Evolutionary conservation across 208 protist genomes (phyloP).

Genomic region (Trypanosoma conorhini): DNA sequence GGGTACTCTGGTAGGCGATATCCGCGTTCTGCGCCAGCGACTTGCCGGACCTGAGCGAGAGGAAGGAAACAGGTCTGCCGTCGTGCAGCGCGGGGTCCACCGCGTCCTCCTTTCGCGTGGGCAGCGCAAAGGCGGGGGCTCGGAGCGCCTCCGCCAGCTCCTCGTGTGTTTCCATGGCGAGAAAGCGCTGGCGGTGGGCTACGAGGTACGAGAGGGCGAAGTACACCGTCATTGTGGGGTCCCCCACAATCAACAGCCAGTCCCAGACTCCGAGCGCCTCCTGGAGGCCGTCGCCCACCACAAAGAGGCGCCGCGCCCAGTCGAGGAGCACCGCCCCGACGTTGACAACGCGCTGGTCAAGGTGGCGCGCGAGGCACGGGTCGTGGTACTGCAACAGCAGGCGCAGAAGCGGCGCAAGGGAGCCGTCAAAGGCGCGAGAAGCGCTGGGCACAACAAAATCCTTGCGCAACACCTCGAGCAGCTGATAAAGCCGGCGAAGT

Average conservation of each 20-base stretch:
- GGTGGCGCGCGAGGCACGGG: constrained; percentile 71
- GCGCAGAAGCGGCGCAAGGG: constrained; percentile 48
- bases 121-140: constrained; percentile 38
- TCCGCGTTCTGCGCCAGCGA: constrained; percentile 76
- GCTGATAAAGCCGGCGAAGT: constrained; percentile 24
- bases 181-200: constrained; percentile 47
- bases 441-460: constrained; percentile 45
- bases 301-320: constrained; percentile 66
- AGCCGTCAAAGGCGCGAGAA: constrained; percentile 45
- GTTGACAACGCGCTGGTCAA: constrained; percentile 77
- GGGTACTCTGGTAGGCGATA: constrained; percentile 72
- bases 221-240: constrained; percentile 72
- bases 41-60: constrained; percentile 60
- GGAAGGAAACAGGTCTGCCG: constrained; percentile 49
- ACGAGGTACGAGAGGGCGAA: constrained; percentile 71
- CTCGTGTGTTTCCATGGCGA: constrained; percentile 38
- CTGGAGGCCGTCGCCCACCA: constrained; percentile 24
- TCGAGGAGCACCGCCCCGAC: constrained; percentile 47
- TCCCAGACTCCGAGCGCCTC: constrained; percentile 62
- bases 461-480: constrained; percentile 34
- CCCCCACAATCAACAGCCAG: constrained; percentile 73
- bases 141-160: constrained; percentile 31
- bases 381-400: constrained; percentile 93
- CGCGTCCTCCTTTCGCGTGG: constrained; percentile 34
- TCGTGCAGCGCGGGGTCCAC: constrained; percentile 47